Evolutionary conservation across 2,329 filamentous ascomycete species (phyloP).

Genomic region (Biscogniauxia mediterranea): DNA sequence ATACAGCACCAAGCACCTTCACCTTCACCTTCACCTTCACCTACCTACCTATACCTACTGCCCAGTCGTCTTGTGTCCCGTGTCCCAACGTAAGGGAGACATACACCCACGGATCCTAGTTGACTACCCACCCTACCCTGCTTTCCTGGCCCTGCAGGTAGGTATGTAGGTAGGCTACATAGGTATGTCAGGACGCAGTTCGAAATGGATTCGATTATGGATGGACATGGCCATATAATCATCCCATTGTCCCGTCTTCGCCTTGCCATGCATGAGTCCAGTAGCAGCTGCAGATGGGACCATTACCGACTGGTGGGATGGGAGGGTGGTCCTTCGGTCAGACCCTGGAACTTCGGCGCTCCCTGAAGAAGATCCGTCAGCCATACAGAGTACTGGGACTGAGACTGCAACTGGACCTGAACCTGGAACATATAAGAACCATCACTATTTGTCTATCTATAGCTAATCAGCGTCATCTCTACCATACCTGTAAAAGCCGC

Average conservation of each 20-base stretch:
- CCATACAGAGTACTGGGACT: background rate
- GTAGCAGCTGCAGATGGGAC: background rate
- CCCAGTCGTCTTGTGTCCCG: background rate
- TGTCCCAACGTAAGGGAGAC: background rate
- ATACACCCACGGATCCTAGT: background rate
- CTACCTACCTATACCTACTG: too few species aligned
- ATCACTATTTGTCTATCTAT: too few species aligned
- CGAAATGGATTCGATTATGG: background rate
- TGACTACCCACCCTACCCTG: background rate
- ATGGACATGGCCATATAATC: background rate
- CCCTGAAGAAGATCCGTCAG: background rate
- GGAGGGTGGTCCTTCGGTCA: background rate
- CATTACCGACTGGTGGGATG: background rate
- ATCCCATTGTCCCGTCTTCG: background rate
- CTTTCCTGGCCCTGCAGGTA: too few species aligned
- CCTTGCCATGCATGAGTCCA: constrained; percentile 1
- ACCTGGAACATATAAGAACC: too few species aligned
- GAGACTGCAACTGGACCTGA: too few species aligned
- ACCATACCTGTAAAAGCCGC: background rate
- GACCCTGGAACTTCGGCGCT: background rate
- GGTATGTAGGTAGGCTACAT: background rate
- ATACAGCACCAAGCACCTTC: too few species aligned
- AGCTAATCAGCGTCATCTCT: background rate
- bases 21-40: too few species aligned
- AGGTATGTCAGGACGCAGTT: background rate